Percentiles rank a stretch among this genome's conserved stretches.
These are phyloP conservation scores for Mycena venus DNA, from an alignment of 768 basidiomycete species.

Conservation along the genomic window DNA sequence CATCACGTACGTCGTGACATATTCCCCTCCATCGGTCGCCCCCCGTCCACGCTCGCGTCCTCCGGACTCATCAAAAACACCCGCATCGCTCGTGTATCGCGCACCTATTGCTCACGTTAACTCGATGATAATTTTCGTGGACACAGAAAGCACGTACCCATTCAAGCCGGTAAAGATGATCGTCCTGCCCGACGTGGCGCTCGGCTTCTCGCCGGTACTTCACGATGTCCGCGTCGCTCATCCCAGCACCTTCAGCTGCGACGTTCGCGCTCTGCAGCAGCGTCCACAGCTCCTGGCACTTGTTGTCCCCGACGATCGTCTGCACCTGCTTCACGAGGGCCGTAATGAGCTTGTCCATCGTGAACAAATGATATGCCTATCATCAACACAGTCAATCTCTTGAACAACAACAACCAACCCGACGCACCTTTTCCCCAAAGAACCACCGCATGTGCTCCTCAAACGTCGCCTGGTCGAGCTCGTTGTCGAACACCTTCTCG, in stretches of 20 bases:
- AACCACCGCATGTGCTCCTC: constrained; percentile 98
- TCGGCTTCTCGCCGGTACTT: constrained; percentile 87
- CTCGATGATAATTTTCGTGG: constrained; percentile 24
- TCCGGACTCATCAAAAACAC: constrained; percentile 71
- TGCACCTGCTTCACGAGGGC: constrained; percentile 96
- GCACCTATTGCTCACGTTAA: constrained; percentile 58
- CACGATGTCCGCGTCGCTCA: constrained; percentile 76
- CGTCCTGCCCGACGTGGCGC: constrained; percentile 78
- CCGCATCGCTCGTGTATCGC: constrained; percentile 65
- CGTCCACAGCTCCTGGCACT: constrained; percentile 88
- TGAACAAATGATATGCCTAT: constrained; percentile 93
- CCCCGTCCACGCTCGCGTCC: constrained; percentile 75
- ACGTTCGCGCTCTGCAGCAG: constrained; percentile 77
- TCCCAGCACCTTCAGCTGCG: constrained; percentile 49
- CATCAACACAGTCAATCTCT: constrained; percentile 47
- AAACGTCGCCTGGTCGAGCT: constrained; percentile 91
- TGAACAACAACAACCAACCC: constrained; percentile 6
- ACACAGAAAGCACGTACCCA: constrained; percentile 69
- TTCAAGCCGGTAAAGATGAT: constrained; percentile 83
- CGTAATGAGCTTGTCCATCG: constrained; percentile 92
- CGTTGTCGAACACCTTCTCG: constrained; percentile 94
- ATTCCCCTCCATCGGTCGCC: constrained; percentile 81
- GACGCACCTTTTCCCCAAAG: constrained; percentile 85
- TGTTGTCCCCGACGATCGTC: constrained; percentile 85
- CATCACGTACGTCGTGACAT: constrained; percentile 81